phyloP scores from a whole-genome alignment of 2,329 filamentous ascomycete genomes.

The Beauveria sp. region DNA sequence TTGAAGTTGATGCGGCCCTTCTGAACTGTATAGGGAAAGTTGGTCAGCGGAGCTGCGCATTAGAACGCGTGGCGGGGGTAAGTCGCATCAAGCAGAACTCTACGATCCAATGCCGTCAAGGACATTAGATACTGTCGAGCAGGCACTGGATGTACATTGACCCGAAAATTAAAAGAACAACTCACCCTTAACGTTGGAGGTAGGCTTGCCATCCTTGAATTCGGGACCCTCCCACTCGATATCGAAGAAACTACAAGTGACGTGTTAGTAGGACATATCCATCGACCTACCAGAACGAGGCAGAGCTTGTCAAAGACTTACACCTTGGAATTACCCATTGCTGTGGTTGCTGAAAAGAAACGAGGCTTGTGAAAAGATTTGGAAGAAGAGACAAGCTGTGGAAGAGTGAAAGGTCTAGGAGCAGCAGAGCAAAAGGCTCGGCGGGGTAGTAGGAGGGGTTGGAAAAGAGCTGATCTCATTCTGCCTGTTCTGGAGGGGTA shows the following conservation, averaged over 20 bases:
- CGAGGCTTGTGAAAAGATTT: slow-evolving; percentile 31
- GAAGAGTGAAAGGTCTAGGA: slow-evolving; percentile 33
- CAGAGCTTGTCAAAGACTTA: slow-evolving; percentile 36
- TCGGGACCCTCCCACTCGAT: slow-evolving; percentile 65
- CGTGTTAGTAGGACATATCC: slow-evolving; percentile 16
- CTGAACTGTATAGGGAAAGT: slow-evolving; percentile 47
- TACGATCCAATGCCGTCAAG: neutral
- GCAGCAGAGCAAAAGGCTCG: slow-evolving; percentile 33
- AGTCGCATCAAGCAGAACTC: neutral
- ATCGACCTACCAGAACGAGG: neutral
- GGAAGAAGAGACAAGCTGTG: slow-evolving; percentile 34
- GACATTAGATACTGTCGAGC: neutral
- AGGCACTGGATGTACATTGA: neutral
- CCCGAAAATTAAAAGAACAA: slow-evolving; percentile 9
- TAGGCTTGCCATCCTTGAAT: slow-evolving; percentile 52
- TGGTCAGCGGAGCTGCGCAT: slow-evolving; percentile 5
- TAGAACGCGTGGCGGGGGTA: neutral
- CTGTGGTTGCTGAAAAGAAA: slow-evolving; percentile 53
- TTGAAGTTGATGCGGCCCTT: slow-evolving; percentile 78
- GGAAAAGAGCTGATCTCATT: slow-evolving; percentile 38
- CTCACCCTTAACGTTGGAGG: slow-evolving; percentile 53
- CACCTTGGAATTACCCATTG: slow-evolving; percentile 64
- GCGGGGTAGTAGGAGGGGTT: slow-evolving; percentile 39
- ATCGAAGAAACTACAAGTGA: slow-evolving; percentile 57
- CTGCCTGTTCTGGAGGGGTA: slow-evolving; percentile 34